Percentiles rank a stretch among this genome's conserved stretches.
Evolutionary conservation across 176 grass and related monocot species (phyloP).

Genomic region (Triticum turgidum): DNA sequence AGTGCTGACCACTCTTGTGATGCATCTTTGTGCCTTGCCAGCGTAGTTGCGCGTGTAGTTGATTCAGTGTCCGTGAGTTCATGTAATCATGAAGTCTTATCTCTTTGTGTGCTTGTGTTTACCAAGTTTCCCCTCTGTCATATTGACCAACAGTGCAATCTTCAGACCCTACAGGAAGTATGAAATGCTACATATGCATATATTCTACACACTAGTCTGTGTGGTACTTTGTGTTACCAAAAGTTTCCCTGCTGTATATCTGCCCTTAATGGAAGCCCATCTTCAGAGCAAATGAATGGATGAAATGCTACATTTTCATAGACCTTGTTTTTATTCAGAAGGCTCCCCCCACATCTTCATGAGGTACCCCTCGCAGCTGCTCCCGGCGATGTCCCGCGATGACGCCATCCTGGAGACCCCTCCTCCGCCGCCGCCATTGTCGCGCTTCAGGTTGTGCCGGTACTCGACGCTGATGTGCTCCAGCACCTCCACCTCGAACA

Average conservation of each 20-base stretch:
- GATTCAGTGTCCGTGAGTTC: background rate
- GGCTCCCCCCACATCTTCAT: conserved; percentile 76
- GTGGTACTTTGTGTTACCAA: background rate
- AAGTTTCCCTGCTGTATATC: background rate
- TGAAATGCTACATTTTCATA: background rate
- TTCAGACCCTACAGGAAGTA: background rate
- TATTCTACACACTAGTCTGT: background rate
- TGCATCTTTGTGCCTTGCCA: background rate
- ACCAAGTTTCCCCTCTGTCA: background rate
- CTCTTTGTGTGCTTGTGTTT: background rate
- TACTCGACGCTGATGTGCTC: conserved; percentile 86
- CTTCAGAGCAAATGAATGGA: background rate
- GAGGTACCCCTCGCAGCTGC: conserved; percentile 71
- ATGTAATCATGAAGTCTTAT: background rate
- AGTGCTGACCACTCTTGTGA: background rate
- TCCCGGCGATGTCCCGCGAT: conserved; percentile 46
- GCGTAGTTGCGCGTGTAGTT: background rate
- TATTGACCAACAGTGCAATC: background rate
- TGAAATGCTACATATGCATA: background rate
- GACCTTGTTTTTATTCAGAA: conserved; percentile 35
- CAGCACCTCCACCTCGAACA: conserved; percentile 87
- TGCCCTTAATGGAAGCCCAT: background rate
- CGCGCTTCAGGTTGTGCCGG: conserved; percentile 71
- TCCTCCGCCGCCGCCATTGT: background rate
- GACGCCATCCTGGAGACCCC: conserved; percentile 44